phyloP scores from a whole-genome alignment of 352 stramenopile genomes.

The Phytophthora vignae region DNA sequence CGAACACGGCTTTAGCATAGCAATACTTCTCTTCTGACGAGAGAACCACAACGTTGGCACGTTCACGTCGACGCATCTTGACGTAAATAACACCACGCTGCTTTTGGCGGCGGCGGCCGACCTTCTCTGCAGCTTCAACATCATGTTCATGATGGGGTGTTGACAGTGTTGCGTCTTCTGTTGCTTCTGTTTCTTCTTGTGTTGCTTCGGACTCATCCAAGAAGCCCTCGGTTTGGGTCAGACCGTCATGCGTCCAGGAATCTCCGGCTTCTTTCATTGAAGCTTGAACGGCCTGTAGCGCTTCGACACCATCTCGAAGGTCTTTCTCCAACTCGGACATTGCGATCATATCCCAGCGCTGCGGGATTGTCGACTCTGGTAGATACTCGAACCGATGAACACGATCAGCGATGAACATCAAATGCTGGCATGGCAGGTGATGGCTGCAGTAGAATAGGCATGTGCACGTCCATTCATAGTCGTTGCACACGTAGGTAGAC shows the following conservation, averaged over 20 bases:
- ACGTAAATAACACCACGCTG: conserved; percentile 7
- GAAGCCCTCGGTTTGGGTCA: background rate
- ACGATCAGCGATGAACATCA: background rate
- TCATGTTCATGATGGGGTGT: background rate
- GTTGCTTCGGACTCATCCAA: background rate
- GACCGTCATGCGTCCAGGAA: background rate
- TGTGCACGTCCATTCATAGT: background rate
- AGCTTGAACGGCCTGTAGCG: background rate
- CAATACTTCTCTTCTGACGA: conserved; percentile 10
- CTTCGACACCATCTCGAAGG: background rate
- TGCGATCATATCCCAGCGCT: background rate
- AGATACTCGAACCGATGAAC: background rate
- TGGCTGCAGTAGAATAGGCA: background rate
- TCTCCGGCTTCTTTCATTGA: background rate
- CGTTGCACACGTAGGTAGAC: background rate
- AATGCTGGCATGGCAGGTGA: background rate
- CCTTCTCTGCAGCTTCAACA: background rate
- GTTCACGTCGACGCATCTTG: conserved; percentile 1
- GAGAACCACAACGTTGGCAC: conserved; percentile 1
- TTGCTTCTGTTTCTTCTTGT: background rate
- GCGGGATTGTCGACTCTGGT: background rate
- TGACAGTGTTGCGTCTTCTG: background rate
- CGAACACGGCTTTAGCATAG: conserved; percentile 3
- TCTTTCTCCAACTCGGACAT: background rate
- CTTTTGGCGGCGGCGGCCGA: background rate